phyloP scores from a whole-genome alignment of 495 filamentous ascomycete species.

The Neurospora tetraspora region DNA sequence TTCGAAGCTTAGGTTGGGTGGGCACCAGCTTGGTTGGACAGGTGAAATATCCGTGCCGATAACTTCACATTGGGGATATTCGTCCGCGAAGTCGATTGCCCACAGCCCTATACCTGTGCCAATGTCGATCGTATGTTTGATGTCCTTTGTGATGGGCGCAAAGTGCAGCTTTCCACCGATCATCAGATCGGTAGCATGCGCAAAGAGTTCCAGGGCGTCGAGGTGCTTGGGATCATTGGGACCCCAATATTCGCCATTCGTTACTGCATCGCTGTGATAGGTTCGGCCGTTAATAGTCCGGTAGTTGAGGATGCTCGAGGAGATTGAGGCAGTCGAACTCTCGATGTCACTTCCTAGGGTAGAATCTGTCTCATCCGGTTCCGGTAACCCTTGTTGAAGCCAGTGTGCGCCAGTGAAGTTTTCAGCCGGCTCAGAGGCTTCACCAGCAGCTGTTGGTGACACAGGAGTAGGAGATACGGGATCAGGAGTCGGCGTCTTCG shows the following conservation, averaged over 20 bases:
- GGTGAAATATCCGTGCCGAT: conserved; percentile 44
- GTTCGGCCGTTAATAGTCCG: conserved; percentile 27
- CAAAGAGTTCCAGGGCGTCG: neutral
- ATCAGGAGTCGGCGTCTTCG: neutral
- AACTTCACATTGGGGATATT: conserved; percentile 16
- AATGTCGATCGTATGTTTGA: conserved; percentile 5
- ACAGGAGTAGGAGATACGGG: neutral
- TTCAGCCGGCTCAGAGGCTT: neutral
- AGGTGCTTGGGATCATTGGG: neutral
- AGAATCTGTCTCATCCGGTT: neutral
- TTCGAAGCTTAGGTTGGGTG: conserved; percentile 43
- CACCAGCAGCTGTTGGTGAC: neutral
- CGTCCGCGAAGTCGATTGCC: conserved; percentile 20
- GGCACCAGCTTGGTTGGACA: conserved; percentile 44
- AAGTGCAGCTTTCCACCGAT: neutral
- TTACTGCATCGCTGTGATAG: conserved; percentile 17
- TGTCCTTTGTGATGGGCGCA: neutral
- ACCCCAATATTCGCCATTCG: neutral
- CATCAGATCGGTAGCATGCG: neutral
- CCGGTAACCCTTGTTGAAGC: neutral
- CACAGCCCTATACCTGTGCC: conserved; percentile 17
- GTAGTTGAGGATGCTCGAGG: conserved; percentile 34
- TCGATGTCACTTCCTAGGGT: neutral
- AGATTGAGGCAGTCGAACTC: conserved; percentile 31
- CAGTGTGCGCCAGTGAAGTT: neutral